phyloP scores from a whole-genome alignment of 768 basidiomycete genomes.

The Podaxis sp. region DNA sequence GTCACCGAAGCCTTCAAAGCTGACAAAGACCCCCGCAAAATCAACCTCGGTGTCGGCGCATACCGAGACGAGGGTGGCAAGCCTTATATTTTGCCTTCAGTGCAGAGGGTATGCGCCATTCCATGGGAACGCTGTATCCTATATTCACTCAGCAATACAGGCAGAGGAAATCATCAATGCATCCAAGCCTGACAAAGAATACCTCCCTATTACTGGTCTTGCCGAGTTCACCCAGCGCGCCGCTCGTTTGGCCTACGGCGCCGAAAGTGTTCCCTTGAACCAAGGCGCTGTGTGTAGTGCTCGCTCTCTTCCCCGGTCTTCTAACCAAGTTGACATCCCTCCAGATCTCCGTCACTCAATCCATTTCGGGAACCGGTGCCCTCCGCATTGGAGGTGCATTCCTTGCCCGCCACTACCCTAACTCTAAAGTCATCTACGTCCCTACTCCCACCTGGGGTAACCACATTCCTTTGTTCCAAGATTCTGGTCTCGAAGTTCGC shows the following conservation, averaged over 20 bases:
- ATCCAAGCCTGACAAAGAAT: constrained; percentile 86
- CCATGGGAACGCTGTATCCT: too few species aligned
- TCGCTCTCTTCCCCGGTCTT: background rate
- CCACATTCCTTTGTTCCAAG: constrained; percentile 90
- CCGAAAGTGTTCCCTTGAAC: constrained; percentile 69
- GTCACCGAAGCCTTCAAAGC: constrained; percentile 97
- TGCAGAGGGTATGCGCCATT: constrained; percentile 66
- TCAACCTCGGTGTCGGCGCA: constrained; percentile 97
- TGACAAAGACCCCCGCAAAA: constrained; percentile 88
- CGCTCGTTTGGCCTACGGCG: constrained; percentile 88
- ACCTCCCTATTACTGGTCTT: constrained; percentile 93
- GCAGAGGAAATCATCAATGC: constrained; percentile 74
- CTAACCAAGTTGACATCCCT: constrained; percentile 13
- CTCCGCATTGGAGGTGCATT: constrained; percentile 94
- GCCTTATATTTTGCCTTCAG: constrained; percentile 88
- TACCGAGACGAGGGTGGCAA: constrained; percentile 95
- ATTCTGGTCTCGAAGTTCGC: constrained; percentile 92
- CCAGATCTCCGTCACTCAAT: constrained; percentile 85
- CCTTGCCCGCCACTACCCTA: constrained; percentile 84
- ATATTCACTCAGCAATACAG: constrained; percentile 33
- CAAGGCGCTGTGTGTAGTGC: constrained; percentile 62
- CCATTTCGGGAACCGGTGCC: constrained; percentile 97
- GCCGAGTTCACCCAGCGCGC: constrained; percentile 84
- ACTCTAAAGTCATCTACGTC: constrained; percentile 86
- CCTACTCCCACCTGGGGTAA: constrained; percentile 97